phyloP scores from a whole-genome alignment of 495 filamentous ascomycete species.

The Xeromyces bisporus region DNA sequence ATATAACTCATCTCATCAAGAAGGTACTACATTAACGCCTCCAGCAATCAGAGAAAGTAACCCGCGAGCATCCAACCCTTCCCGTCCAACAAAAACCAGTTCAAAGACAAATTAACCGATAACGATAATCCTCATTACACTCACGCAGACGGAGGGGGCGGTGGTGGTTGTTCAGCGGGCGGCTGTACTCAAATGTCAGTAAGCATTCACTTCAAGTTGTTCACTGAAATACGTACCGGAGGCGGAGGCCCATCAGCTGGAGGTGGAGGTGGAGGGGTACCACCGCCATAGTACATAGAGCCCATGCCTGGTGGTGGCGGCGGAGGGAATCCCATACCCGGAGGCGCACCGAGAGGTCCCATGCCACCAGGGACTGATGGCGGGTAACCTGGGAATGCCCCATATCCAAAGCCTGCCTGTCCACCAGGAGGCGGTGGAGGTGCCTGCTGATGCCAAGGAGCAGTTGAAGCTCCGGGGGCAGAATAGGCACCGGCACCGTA shows the following conservation, averaged over 20 bases:
- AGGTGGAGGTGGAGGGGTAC: constrained; percentile 38
- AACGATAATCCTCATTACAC: constrained; percentile 1
- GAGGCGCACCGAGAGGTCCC: constrained; percentile 45
- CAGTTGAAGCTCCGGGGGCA: constrained; percentile 31
- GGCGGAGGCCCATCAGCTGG: constrained; percentile 52
- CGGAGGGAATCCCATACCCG: constrained; percentile 47
- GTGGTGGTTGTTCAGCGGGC: constrained; percentile 48
- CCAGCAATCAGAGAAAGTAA: too few relatives aligned
- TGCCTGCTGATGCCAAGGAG: constrained; percentile 54
- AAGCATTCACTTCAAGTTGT: not conserved
- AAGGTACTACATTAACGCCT: too few relatives aligned
- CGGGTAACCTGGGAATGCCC: constrained; percentile 40
- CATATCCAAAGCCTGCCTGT: constrained; percentile 34
- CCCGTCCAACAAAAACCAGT: too few relatives aligned
- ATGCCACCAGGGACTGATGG: constrained; percentile 35
- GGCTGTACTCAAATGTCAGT: not conserved
- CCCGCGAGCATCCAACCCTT: too few relatives aligned
- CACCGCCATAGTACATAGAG: constrained; percentile 44
- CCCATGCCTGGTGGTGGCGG: constrained; percentile 55
- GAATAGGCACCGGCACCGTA: constrained; percentile 15
- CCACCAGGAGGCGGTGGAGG: constrained; percentile 34
- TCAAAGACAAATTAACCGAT: too few relatives aligned
- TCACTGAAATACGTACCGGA: constrained; percentile 24
- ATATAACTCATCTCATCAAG: too few relatives aligned
- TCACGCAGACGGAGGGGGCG: constrained; percentile 45